Evolutionary conservation across 1,284 basidiomycete genomes (phyloP), one percentile per base, ranked within the genome.

Genomic region (Stereum hirsutum): DNA sequence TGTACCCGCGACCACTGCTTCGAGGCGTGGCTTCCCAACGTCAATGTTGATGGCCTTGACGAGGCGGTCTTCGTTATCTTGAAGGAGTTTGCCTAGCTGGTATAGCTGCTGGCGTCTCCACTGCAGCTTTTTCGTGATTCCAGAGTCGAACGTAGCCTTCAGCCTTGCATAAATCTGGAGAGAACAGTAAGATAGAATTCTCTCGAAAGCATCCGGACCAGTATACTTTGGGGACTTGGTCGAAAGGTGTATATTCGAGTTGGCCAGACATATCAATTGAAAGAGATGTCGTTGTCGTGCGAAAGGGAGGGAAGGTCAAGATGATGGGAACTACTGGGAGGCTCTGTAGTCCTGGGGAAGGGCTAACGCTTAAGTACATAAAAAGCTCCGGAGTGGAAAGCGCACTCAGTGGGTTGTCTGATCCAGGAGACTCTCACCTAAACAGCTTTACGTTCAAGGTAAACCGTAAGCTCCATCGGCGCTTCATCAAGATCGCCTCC

Each of bases 21-120:
- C 72, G 14, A 66, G 57, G 17, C 59, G 57, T 6, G 69, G 70
- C 51, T 74, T 74, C 38, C 71, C 75, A n/a, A 83, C 60, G 57
- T 86, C 82, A 35, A 62, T 59, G 39, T 62, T 46, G 28, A 78
- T 51, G 1, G 78, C 71, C 21, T 69, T 63, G 46, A 67, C 58
- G 49, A 82, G 65, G 6, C 58, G 60, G n/a, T 63, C 57, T 36
- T 62, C 58, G 58, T 84, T 80, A 50, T 84, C 80, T 47, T 78
- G 66, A 42, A 82, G 52, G 54, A 83, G 57, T 46, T 71, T 79
- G 7, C 71, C 74, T 23, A 84, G 65, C 59, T 79, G 75, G 52
- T 77, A 70, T 41, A 83, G 69, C 61, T 82, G 78, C 45, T 70
- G 68, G 44, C 75, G 69, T 26, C 81, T 64, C 55, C 75, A 83